A percentile compares a stretch with the other conserved stretches of the same genome.
These are phyloP conservation scores for Phanerochaete sordida DNA, from an alignment of 768 basidiomycete species.

Conservation along the genomic window DNA sequence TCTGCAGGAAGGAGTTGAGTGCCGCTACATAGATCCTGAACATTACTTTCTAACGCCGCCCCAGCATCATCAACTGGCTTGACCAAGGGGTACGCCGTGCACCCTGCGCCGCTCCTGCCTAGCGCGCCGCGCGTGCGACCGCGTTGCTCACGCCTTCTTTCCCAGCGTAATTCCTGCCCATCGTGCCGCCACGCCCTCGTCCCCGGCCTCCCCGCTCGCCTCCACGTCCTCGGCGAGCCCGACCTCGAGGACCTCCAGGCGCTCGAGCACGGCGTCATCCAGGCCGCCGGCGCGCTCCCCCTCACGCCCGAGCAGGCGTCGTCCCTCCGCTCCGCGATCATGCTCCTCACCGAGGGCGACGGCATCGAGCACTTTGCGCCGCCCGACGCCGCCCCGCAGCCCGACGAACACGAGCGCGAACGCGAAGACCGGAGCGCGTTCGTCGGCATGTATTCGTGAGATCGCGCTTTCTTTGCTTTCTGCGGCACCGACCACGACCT, in stretches of 20 bases:
- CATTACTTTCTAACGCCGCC: constrained; percentile 14
- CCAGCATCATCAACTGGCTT: constrained; percentile 65
- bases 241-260: neutral
- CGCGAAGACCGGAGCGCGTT: constrained; percentile 13
- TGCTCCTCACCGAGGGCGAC: constrained; percentile 10
- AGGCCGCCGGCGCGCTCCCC: constrained; percentile 1
- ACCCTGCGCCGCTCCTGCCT: neutral
- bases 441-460: constrained; percentile 21
- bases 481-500: neutral
- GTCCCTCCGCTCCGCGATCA: constrained; percentile 9
- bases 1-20: constrained; percentile 74
- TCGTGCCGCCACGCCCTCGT: constrained; percentile 23
- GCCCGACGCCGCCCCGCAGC: neutral
- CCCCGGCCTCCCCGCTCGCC: neutral
- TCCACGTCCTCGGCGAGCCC: neutral
- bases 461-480: neutral
- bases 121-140: neutral
- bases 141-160: neutral
- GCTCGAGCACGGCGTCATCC: constrained; percentile 1
- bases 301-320: constrained; percentile 9
- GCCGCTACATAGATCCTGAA: neutral
- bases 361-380: neutral
- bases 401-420: neutral
- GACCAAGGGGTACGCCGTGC: constrained; percentile 45
- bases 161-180: constrained; percentile 24